phyloP scores from a whole-genome alignment of 2,329 filamentous ascomycete species.

The Xylariaceae sp. region DNA sequence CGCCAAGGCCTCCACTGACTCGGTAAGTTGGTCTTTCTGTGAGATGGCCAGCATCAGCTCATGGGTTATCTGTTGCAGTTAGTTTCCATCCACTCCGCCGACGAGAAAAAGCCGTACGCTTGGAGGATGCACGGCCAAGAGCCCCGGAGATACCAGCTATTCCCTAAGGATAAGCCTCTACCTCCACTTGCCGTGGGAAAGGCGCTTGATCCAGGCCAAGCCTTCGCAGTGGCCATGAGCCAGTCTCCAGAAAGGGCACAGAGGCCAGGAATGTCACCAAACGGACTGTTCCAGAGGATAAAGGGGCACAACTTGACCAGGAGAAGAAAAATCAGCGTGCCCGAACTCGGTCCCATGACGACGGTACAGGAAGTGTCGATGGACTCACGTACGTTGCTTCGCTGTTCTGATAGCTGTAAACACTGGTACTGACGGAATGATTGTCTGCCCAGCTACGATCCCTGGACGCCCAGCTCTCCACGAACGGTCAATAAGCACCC shows the following conservation, averaged over 20 bases:
- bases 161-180: constrained; percentile 48
- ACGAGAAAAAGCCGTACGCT: constrained; percentile 45
- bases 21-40: constrained; percentile 34
- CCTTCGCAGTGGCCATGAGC: constrained; percentile 37
- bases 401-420: not conserved
- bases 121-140: constrained; percentile 57
- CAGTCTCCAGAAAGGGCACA: constrained; percentile 38
- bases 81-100: constrained; percentile 27
- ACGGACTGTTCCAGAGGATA: constrained; percentile 45
- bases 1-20: constrained; percentile 40
- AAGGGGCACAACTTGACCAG: constrained; percentile 53
- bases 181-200: constrained; percentile 38
- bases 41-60: constrained; percentile 22
- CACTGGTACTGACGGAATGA: constrained; percentile 20
- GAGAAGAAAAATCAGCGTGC: constrained; percentile 58
- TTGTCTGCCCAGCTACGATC: constrained; percentile 60
- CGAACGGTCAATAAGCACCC: constrained; percentile 60
- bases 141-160: constrained; percentile 55
- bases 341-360: constrained; percentile 62
- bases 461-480: constrained; percentile 60
- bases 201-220: constrained; percentile 46
- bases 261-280: constrained; percentile 33
- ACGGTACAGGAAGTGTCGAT: constrained; percentile 62
- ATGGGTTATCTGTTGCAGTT: constrained; percentile 25
- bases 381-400: constrained; percentile 59